Evolutionary conservation across 805 yeast species (phyloP), one percentile per base, ranked within the genome.

Genomic region (Saccharomycopsis selenospora): DNA sequence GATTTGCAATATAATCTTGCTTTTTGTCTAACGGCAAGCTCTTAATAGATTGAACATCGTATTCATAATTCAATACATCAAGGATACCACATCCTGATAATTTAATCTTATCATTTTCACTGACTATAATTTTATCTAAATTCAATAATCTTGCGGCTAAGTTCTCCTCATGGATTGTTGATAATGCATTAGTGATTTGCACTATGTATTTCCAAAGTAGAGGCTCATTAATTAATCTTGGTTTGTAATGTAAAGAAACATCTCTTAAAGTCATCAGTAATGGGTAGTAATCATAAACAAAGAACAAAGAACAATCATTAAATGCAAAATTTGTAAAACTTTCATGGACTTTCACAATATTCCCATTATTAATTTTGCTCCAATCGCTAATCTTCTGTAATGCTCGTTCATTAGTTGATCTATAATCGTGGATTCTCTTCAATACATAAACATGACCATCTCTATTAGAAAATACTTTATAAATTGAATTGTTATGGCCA

Each of bases 281-380:
- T 22, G 99, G 97, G 63, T 75, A 85, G 62, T 79, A 93, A 60
- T 91, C 97, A 65, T 88, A 87, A 3, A 85, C 82, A 40, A 89
- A 68, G 38, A 88, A 74, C 49, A 93, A 70, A 1, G 93, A 80
- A 43, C 73, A 72, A 57, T 85, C 93, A 40, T 87, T 91, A 68
- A 93, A 93, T 3, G 88, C 83, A 49, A 88, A 76, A 4, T 91
- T 80, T 1, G 96, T 82, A 63, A 93, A 91, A 4, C 93, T 88
- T 61, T 90, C 96, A 40, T 77, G 74, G 4, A 88, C 66, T 36
- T 75, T 71, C 1, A 85, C 85, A 20, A 87, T 67, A 57, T 82
- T 81, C 13, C 29, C 25, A 54, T 69, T 66, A 5, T 67, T 65
- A 20, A 82, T 54, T 11, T 68, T 68, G 49, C 69, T 75, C 97